Evolutionary conservation across 2,329 filamentous ascomycete species (phyloP).

Genomic region (Claviceps digitariae): DNA sequence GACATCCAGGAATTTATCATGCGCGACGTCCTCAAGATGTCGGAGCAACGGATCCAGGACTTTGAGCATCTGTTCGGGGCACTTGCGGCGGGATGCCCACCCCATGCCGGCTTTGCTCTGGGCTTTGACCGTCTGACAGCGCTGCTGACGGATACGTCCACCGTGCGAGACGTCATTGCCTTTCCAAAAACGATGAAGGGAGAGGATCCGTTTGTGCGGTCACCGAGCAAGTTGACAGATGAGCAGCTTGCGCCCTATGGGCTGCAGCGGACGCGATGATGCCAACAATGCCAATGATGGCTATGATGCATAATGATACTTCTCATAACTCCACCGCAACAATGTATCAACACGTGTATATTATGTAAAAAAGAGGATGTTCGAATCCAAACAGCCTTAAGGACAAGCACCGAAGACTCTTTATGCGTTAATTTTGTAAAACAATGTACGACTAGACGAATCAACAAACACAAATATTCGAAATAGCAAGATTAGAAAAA

Average conservation of each 20-base stretch:
- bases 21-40: conserved; percentile 70
- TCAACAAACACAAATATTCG: no score
- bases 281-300: not conserved
- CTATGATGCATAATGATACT: no score
- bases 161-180: conserved; percentile 84
- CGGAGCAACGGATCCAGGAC: conserved; percentile 54
- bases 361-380: no score
- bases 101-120: conserved; percentile 84
- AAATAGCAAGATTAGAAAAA: no score
- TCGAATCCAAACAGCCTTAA: no score
- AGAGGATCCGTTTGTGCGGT: conserved; percentile 70
- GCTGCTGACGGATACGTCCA: conserved; percentile 61
- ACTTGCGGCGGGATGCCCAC: conserved; percentile 74
- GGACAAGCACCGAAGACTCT: no score
- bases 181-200: conserved; percentile 92
- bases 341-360: conserved; percentile 31
- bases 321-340: no score
- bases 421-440: no score
- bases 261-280: conserved; percentile 13
- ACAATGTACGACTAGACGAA: no score
- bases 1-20: conserved; percentile 76
- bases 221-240: conserved; percentile 55
- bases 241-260: conserved; percentile 38
- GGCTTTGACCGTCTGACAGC: conserved; percentile 83
- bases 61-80: conserved; percentile 80